Evolutionary conservation across 345 rosid species (phyloP).

Genomic region (Acer yangbiense): DNA sequence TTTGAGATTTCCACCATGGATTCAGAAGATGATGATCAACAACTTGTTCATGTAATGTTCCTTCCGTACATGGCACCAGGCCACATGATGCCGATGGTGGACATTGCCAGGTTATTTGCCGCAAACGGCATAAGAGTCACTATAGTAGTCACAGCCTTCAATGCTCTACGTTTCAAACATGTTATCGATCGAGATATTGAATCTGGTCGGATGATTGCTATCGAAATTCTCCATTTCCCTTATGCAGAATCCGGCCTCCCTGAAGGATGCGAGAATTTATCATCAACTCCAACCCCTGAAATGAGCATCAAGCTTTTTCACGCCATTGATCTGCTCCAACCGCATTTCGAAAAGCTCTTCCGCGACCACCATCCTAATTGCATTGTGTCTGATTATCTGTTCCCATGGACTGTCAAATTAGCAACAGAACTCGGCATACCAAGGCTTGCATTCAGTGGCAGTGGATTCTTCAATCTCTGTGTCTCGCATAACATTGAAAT

Average conservation of each 20-base stretch:
- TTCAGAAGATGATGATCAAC: conserved; percentile 10
- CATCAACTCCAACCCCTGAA: conserved; percentile 23
- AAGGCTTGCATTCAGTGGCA: conserved; percentile 20
- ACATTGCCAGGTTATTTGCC: conserved; percentile 37
- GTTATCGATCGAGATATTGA: conserved; percentile 20
- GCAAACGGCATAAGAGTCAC: conserved; percentile 28
- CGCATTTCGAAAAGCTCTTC: conserved; percentile 6
- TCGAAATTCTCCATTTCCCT: conserved; percentile 28
- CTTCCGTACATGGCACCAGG: conserved; percentile 42
- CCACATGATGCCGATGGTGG: conserved; percentile 43
- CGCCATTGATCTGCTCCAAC: conserved; percentile 21
- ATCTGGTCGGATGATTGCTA: conserved; percentile 21
- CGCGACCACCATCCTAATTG: conserved; percentile 26
- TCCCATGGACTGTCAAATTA: conserved; percentile 24
- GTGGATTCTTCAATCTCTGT: conserved; percentile 19
- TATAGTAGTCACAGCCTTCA: conserved; percentile 28
- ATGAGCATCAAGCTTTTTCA: conserved; percentile 19
- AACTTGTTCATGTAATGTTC: conserved; percentile 33
- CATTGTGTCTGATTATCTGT: conserved; percentile 36
- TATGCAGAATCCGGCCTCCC: conserved; percentile 29
- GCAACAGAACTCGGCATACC: conserved; percentile 31
- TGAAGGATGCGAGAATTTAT: conserved; percentile 31
- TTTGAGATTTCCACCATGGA: conserved; percentile 22
- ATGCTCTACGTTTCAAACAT: conserved; percentile 24
- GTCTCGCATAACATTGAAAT: conserved; percentile 23